Evolutionary conservation across 345 rosid genomes (phyloP), one percentile per base, ranked within the genome.

Genomic region (Viola odorata): DNA sequence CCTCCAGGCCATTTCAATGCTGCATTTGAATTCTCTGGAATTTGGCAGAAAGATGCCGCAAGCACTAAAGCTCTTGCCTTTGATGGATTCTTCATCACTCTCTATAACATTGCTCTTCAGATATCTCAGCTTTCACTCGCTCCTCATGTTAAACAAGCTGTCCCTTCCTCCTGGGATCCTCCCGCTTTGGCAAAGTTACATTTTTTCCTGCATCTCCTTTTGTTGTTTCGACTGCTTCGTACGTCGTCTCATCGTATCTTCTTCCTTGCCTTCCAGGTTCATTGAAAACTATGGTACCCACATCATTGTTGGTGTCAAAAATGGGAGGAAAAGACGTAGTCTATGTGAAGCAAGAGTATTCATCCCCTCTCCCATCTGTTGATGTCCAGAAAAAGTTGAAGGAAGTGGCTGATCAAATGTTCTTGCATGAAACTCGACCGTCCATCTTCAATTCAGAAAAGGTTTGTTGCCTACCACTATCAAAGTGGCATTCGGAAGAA

Each of bases 261-360:
- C 38, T 4, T n/a, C n/a, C 15, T 41, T 45, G 4, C 6, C 48
- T 23, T 57, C 41, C 71, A 72, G 76, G 14, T 72, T 72, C 41
- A 67, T 72, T n/a, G 76, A 72, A 45, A 72, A 67, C 45, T 72
- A 72, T 62, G 76, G 76, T 6, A 72, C 76, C 3, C 76, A 72
- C 8, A 57, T 57, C 32, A 51, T 72, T 38, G 69, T 63, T 23
- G 76, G 76, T 12, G 71, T 72, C 52, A 72, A 72, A n/a, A 63
- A 72, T 72, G 72, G 76, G 76, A 1, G 76, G 76, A 54, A 72
- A 63, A 40, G 76, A 72, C 12, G 49, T 58, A 17, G 36, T 72
- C 57, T 72, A 63, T 63, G 60, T 53, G 53, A 72, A 72, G 58
- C 76, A 72, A 52, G 68, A 72, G 61, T 57, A 62, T 17, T 53